A percentile compares a stretch with the other conserved stretches of the same genome.
Conservation (phyloP, 164 flowering plant species). For the Aristolochia contorta region DNA sequence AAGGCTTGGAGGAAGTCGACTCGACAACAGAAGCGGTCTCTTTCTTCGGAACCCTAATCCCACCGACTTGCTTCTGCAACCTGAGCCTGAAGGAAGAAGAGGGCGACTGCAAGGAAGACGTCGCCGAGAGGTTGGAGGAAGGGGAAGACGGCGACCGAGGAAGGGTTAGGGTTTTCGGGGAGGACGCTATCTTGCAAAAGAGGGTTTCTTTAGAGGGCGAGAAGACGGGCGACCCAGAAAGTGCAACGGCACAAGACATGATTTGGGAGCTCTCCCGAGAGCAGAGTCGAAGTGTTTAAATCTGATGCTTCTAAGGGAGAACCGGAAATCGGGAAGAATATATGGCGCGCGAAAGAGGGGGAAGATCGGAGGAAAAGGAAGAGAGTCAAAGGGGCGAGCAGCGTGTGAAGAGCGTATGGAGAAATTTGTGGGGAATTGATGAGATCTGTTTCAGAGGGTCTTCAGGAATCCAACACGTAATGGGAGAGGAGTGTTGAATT, state of each 20-base stretch:
- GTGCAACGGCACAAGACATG: constrained; percentile 36
- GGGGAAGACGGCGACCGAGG: constrained; percentile 2
- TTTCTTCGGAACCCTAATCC: constrained; percentile 14
- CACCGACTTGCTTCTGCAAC: constrained; percentile 29
- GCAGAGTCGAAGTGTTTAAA: background rate
- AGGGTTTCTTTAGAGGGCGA: constrained; percentile 20
- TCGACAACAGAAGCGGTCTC: background rate
- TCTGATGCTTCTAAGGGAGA: background rate
- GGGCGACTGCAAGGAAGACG: background rate
- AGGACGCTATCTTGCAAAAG: constrained; percentile 17
- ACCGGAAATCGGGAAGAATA: background rate
- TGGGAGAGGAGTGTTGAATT: too few species aligned
- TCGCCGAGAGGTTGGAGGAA: constrained; percentile 5
- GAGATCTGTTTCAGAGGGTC: too few species aligned
- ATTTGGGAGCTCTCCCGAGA: background rate
- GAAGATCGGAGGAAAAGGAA: background rate
- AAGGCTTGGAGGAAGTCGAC: constrained; percentile 2
- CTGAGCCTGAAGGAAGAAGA: constrained; percentile 25
- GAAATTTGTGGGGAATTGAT: too few species aligned
- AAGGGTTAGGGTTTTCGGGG: constrained; percentile 13
- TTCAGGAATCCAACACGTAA: too few species aligned
- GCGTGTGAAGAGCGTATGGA: background rate
- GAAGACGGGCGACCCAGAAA: constrained; percentile 33
- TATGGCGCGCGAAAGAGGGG: background rate
- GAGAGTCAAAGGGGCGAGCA: background rate